Percentiles rank a stretch among this genome's conserved stretches.
phyloP scores from a whole-genome alignment of 129 eudicot species.

The Tagetes patula region DNA sequence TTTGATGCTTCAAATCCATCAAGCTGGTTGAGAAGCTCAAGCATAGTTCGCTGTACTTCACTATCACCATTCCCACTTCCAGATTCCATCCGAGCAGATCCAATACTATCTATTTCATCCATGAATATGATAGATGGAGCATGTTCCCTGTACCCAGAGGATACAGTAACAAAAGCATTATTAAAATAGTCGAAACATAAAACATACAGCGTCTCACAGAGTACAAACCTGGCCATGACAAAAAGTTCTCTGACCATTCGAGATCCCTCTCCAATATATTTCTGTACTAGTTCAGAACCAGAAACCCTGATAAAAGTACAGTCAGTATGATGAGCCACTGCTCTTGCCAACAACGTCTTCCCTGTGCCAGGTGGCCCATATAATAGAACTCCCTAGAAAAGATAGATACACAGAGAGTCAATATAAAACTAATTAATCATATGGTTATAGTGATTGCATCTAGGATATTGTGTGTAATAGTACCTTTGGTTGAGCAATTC shows the following conservation, averaged over 20 bases:
- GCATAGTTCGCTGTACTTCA: slow-evolving; percentile 49
- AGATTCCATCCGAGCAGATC: slow-evolving; percentile 44
- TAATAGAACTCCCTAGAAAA: slow-evolving; percentile 67
- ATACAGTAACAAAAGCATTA: not conserved
- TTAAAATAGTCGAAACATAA: not conserved
- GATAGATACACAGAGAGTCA: not conserved
- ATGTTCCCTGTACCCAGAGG: slow-evolving; percentile 34
- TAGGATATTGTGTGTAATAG: not conserved
- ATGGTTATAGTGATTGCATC: slow-evolving; percentile 17
- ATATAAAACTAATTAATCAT: not conserved
- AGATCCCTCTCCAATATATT: slow-evolving; percentile 95
- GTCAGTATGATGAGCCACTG: slow-evolving; percentile 83
- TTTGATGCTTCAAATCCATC: slow-evolving; percentile 52
- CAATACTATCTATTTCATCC: slow-evolving; percentile 50
- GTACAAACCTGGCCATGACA: slow-evolving; percentile 89
- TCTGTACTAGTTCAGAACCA: slow-evolving; percentile 90
- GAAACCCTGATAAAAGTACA: slow-evolving; percentile 85
- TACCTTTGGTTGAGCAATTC: slow-evolving; percentile 65
- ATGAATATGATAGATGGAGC: slow-evolving; percentile 47
- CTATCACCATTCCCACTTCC: slow-evolving; percentile 49
- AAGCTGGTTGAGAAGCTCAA: slow-evolving; percentile 49
- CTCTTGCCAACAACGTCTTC: slow-evolving; percentile 78
- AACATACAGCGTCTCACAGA: not conserved
- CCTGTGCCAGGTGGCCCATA: slow-evolving; percentile 97
- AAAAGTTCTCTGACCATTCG: slow-evolving; percentile 96